phyloP scores from a whole-genome alignment of 306 rosid genomes.

The Hippophae gyantsensis region DNA sequence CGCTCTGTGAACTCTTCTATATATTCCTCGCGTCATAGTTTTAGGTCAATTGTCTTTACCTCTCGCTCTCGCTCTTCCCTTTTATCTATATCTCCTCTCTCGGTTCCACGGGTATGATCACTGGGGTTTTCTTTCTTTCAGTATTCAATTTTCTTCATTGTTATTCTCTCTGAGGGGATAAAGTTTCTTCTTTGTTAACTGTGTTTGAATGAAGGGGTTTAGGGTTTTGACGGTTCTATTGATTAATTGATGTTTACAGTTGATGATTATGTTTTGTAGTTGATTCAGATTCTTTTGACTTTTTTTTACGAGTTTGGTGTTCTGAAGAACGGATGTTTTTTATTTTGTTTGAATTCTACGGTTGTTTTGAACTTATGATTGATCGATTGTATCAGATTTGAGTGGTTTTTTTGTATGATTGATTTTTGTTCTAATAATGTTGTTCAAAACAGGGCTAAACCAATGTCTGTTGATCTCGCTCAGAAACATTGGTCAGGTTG shows the following conservation, averaged over 20 bases:
- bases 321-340: not conserved
- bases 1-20: no score
- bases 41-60: not conserved
- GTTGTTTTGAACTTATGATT: not conserved
- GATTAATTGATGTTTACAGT: no score
- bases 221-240: not conserved
- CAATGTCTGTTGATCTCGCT: slow-evolving; percentile 38
- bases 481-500: slow-evolving; percentile 13
- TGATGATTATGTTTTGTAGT: not conserved
- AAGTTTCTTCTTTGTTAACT: not conserved
- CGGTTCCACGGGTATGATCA: not conserved
- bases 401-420: not conserved
- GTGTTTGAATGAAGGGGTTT: not conserved
- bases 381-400: not conserved
- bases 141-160: not conserved
- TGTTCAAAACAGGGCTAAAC: slow-evolving; percentile 24
- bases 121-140: not conserved
- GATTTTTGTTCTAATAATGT: slow-evolving; percentile 1
- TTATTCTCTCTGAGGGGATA: not conserved
- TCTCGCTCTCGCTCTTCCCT: not conserved
- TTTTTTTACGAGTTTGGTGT: not conserved
- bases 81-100: no score
- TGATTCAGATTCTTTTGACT: not conserved
- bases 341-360: not conserved
- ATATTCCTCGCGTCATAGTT: not conserved